A percentile compares a stretch with the other conserved stretches of the same genome.
Evolutionary conservation across 2,329 filamentous ascomycete genomes (phyloP).

Genomic region (Beauveria sp.): DNA sequence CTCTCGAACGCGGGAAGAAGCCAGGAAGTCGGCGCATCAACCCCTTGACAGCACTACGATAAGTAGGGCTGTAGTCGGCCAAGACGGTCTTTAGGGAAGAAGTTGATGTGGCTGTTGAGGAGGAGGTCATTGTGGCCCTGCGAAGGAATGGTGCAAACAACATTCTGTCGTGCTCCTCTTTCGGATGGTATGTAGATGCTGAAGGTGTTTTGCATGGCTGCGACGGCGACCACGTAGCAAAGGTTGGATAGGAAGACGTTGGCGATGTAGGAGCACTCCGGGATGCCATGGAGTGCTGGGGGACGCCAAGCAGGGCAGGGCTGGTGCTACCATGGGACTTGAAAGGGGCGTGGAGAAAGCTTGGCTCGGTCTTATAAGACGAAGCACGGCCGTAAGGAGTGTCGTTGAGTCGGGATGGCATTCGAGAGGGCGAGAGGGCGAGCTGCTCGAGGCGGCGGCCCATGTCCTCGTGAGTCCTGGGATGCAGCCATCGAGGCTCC

Average conservation of each 20-base stretch:
- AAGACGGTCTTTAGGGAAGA: slow-evolving; percentile 26
- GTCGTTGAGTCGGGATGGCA: neutral
- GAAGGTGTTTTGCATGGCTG: slow-evolving; percentile 1
- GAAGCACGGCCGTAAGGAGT: neutral
- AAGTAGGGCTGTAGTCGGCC: slow-evolving; percentile 24
- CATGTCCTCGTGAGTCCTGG: slow-evolving; percentile 44
- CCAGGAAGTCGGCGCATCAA: slow-evolving; percentile 33
- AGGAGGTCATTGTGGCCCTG: slow-evolving; percentile 29
- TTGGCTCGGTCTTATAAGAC: neutral
- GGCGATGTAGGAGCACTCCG: slow-evolving; percentile 2
- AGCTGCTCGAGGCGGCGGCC: slow-evolving; percentile 40
- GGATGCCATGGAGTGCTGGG: neutral
- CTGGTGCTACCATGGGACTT: neutral
- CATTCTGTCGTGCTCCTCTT: slow-evolving; percentile 11
- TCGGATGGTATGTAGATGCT: neutral
- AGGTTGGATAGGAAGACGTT: neutral
- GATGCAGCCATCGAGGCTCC: slow-evolving; percentile 50
- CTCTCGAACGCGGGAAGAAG: slow-evolving; percentile 16
- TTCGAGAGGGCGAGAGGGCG: slow-evolving; percentile 23
- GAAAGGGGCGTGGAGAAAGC: neutral
- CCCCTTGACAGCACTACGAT: slow-evolving; percentile 30
- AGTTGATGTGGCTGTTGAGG: slow-evolving; percentile 31
- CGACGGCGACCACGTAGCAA: neutral
- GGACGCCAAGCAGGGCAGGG: neutral
- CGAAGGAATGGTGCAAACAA: slow-evolving; percentile 23